Conservation (phyloP, 176 grass and related monocot species). For the Melocanna baccifera region DNA sequence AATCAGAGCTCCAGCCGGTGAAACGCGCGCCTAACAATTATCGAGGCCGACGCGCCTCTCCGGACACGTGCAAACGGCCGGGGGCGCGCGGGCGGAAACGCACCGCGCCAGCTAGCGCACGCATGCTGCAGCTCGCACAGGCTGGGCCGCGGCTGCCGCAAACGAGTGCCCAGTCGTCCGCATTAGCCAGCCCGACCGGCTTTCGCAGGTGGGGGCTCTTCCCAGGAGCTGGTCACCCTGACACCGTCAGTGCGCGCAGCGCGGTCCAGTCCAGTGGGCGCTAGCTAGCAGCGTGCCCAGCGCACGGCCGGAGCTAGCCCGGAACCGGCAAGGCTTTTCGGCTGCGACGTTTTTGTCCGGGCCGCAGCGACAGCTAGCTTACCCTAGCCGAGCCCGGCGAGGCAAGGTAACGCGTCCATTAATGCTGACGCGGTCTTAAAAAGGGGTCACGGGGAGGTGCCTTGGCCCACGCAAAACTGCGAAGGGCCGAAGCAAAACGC, state of each 20-base stretch:
- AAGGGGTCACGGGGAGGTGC: conserved; percentile 19
- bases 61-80: neutral
- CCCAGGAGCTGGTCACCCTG: conserved; percentile 43
- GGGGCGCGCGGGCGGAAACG: neutral
- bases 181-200: conserved; percentile 21
- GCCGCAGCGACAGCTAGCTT: neutral
- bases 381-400: neutral
- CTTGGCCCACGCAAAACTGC: neutral
- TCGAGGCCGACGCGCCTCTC: neutral
- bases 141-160: conserved; percentile 8
- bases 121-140: neutral
- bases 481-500: neutral
- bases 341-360: conserved; percentile 10
- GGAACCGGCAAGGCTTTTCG: conserved; percentile 3
- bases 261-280: neutral
- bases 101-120: neutral
- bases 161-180: conserved; percentile 34
- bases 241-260: conserved; percentile 34
- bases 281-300: neutral
- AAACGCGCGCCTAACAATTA: neutral
- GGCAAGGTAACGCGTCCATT: conserved; percentile 3
- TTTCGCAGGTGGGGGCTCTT: neutral
- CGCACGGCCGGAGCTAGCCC: conserved; percentile 1
- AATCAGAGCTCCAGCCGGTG: neutral
- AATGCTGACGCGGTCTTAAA: conserved; percentile 32